Conservation (phyloP, 2,329 filamentous ascomycete species). For the Zasmidium angulare region DNA sequence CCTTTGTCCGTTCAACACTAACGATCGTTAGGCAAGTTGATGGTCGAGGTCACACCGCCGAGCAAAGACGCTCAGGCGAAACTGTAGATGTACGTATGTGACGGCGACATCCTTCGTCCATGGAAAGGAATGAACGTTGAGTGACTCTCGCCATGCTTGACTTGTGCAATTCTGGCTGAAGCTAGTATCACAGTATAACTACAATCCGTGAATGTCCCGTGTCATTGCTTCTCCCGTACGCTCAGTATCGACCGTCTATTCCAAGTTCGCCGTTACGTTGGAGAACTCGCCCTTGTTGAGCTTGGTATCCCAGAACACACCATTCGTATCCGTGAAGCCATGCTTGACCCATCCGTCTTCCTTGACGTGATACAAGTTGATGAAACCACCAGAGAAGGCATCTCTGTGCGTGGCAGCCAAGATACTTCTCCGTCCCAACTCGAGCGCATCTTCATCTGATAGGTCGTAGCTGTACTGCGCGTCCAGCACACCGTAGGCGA, state of each 20-base stretch:
- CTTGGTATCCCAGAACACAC: conserved; percentile 96
- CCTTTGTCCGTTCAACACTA: not conserved
- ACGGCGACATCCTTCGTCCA: no score
- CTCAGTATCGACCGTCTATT: conserved; percentile 19
- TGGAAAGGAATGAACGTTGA: not conserved
- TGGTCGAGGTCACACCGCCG: conserved; percentile 23
- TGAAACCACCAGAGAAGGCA: conserved; percentile 97
- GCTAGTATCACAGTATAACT: conserved; percentile 22
- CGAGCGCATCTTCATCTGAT: conserved; percentile 81
- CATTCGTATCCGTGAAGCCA: conserved; percentile 96
- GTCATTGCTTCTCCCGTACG: conserved; percentile 2
- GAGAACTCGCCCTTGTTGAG: conserved; percentile 97
- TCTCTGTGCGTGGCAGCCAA: conserved; percentile 94
- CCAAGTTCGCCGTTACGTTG: conserved; percentile 79
- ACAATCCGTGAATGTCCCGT: conserved; percentile 6
- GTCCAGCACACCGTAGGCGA: conserved; percentile 96
- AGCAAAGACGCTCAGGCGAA: conserved; percentile 8
- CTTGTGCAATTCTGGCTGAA: conserved; percentile 13
- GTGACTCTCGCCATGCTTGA: not conserved
- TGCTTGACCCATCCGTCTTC: conserved; percentile 99
- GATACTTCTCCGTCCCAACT: conserved; percentile 88
- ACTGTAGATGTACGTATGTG: conserved; percentile 2
- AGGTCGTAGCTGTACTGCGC: conserved; percentile 92
- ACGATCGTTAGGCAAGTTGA: conserved; percentile 13
- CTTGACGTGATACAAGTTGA: conserved; percentile 99